These are phyloP conservation scores for Solanum arcanum DNA, from an alignment of 257 asterid species.

Conservation along the genomic window DNA sequence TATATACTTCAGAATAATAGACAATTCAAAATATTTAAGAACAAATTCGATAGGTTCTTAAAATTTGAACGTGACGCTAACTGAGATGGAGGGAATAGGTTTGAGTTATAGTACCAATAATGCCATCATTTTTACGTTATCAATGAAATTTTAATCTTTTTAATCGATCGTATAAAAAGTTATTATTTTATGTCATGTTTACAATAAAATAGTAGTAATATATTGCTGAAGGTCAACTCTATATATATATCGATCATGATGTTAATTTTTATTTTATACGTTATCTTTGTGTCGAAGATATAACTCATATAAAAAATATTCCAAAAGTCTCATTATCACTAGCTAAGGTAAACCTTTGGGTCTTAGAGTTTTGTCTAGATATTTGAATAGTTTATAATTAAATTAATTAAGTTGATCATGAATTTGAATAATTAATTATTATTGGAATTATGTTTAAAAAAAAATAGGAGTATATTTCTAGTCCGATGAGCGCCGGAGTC, in stretches of 20 bases:
- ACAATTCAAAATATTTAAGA: neutral
- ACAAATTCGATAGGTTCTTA: neutral
- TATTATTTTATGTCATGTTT: neutral
- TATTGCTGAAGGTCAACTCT: neutral
- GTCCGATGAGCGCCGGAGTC: neutral
- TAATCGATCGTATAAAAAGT: neutral
- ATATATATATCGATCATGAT: neutral
- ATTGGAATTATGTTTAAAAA: neutral
- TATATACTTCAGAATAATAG: neutral
- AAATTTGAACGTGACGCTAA: neutral
- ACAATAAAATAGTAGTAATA: neutral
- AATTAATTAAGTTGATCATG: neutral
- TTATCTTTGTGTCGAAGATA: neutral
- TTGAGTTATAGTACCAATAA: neutral
- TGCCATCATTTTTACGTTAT: neutral
- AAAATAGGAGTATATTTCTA: neutral
- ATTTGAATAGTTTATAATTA: neutral
- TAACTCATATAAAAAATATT: neutral
- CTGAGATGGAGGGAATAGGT: neutral
- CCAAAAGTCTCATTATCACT: neutral
- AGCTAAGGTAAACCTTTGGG: neutral
- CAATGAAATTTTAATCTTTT: neutral
- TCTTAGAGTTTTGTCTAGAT: neutral
- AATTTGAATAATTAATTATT: neutral
- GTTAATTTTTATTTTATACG: neutral